Percentiles rank a stretch among this genome's conserved stretches.
phyloP scores from a whole-genome alignment of 2,329 filamentous ascomycete species.

The Ustulina deusta region DNA sequence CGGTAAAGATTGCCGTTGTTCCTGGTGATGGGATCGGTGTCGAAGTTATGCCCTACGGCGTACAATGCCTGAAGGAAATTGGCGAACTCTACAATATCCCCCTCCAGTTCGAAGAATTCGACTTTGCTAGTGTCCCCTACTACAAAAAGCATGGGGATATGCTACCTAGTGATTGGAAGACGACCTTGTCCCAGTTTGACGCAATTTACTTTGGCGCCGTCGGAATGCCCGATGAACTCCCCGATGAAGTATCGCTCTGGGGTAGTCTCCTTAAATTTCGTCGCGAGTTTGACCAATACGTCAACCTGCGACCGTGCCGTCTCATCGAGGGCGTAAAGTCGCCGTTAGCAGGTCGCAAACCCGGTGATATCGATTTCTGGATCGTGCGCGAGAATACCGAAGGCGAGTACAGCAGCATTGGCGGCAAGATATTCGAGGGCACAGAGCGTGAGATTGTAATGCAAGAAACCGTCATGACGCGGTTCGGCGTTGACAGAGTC shows the following conservation, averaged over 20 bases:
- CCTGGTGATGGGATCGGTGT: constrained; percentile 77
- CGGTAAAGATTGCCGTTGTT: constrained; percentile 68
- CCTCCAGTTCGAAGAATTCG: constrained; percentile 70
- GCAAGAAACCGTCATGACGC: constrained; percentile 71
- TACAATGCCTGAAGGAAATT: constrained; percentile 68
- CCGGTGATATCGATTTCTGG: constrained; percentile 73
- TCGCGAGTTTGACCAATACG: constrained; percentile 75
- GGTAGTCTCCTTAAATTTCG: constrained; percentile 74
- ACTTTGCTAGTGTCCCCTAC: constrained; percentile 75
- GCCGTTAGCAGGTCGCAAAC: constrained; percentile 59
- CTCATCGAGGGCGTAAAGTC: constrained; percentile 30
- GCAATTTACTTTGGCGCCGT: constrained; percentile 78
- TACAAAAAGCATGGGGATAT: constrained; percentile 59
- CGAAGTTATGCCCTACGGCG: constrained; percentile 74
- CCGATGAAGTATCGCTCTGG: constrained; percentile 77
- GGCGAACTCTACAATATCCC: constrained; percentile 63
- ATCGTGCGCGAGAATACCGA: constrained; percentile 74
- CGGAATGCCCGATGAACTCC: constrained; percentile 65
- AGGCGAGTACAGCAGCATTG: constrained; percentile 73
- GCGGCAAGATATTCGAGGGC: constrained; percentile 69
- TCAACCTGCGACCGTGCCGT: constrained; percentile 74
- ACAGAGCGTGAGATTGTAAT: constrained; percentile 69
- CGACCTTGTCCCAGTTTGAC: constrained; percentile 68
- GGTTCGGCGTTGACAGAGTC: constrained; percentile 67
- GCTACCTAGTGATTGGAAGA: constrained; percentile 60